These are phyloP conservation scores for Colletotrichum lini DNA, from an alignment of 2,329 filamentous ascomycete genomes.

Conservation along the genomic window DNA sequence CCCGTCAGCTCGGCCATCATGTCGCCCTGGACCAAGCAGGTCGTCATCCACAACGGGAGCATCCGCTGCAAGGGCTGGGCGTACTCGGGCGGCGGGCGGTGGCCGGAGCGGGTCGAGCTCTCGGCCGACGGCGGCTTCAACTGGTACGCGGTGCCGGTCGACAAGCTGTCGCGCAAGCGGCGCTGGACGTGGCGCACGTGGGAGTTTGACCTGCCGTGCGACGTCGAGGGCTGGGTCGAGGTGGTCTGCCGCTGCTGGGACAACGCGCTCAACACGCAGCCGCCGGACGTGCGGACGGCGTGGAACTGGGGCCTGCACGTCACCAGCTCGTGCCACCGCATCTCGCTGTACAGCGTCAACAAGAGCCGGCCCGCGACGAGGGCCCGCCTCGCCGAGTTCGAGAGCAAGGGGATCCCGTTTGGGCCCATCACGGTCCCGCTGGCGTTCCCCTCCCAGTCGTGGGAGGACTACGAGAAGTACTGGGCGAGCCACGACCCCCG, in stretches of 20 bases:
- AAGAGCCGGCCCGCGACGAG: conserved; percentile 62
- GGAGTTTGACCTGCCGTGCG: conserved; percentile 73
- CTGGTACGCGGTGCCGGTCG: conserved; percentile 74
- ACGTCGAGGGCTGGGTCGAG: conserved; percentile 74
- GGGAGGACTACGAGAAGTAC: conserved; percentile 62
- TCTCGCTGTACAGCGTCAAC: conserved; percentile 76
- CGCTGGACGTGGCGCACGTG: conserved; percentile 76
- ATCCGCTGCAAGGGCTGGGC: conserved; percentile 72
- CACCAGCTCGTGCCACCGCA: conserved; percentile 72
- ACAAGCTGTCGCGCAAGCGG: conserved; percentile 69
- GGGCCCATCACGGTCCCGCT: conserved; percentile 68
- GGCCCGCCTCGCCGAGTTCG: conserved; percentile 64
- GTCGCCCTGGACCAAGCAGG: conserved; percentile 72
- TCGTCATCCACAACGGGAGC: conserved; percentile 71
- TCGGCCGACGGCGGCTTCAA: conserved; percentile 73
- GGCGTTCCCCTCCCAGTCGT: conserved; percentile 62
- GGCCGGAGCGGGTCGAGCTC: conserved; percentile 75
- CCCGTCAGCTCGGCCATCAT: conserved; percentile 78
- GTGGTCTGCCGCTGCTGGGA: conserved; percentile 73
- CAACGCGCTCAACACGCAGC: conserved; percentile 73
- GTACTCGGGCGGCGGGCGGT: conserved; percentile 70
- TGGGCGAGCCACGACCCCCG: conserved; percentile 49
- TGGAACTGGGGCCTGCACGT: conserved; percentile 80
- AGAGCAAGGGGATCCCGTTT: conserved; percentile 62
- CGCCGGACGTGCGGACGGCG: conserved; percentile 65